Evolutionary conservation across 2,329 filamentous ascomycete genomes (phyloP).

Genomic region (Xylariaceae sp.): DNA sequence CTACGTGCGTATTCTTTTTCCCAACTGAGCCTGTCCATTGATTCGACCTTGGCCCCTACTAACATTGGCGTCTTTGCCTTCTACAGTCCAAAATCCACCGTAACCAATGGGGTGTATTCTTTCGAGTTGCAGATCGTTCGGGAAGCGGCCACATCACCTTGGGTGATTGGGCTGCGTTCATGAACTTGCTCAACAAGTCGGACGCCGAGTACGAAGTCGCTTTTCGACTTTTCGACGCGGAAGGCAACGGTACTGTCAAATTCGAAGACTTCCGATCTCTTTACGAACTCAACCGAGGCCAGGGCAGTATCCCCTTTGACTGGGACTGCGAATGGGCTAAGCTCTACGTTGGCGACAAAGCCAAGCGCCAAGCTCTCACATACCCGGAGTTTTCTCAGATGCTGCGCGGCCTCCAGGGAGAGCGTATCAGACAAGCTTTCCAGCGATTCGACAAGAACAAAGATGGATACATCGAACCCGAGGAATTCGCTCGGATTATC

Average conservation of each 20-base stretch:
- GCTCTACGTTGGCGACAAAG: slow-evolving; percentile 85
- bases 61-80: background rate
- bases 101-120: slow-evolving; percentile 91
- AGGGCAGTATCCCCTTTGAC: slow-evolving; percentile 82
- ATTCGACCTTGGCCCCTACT: background rate
- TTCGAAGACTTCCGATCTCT: slow-evolving; percentile 81
- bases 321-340: slow-evolving; percentile 97
- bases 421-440: slow-evolving; percentile 94
- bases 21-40: background rate
- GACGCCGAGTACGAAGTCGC: slow-evolving; percentile 99
- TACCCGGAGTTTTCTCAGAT: slow-evolving; percentile 98
- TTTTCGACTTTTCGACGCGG: slow-evolving; percentile 90
- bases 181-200: slow-evolving; percentile 87
- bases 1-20: slow-evolving; percentile 62
- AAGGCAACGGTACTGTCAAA: slow-evolving; percentile 77
- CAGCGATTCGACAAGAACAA: slow-evolving; percentile 83
- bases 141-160: slow-evolving; percentile 68
- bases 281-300: slow-evolving; percentile 85
- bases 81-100: slow-evolving; percentile 90
- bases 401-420: slow-evolving; percentile 91
- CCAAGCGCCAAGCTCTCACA: slow-evolving; percentile 83
- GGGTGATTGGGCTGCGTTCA: slow-evolving; percentile 86
- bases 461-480: slow-evolving; percentile 91
- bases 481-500: slow-evolving; percentile 96
- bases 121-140: slow-evolving; percentile 80